phyloP scores from a whole-genome alignment of 2,329 filamentous ascomycete genomes.

The Colletotrichum euphorbiae region DNA sequence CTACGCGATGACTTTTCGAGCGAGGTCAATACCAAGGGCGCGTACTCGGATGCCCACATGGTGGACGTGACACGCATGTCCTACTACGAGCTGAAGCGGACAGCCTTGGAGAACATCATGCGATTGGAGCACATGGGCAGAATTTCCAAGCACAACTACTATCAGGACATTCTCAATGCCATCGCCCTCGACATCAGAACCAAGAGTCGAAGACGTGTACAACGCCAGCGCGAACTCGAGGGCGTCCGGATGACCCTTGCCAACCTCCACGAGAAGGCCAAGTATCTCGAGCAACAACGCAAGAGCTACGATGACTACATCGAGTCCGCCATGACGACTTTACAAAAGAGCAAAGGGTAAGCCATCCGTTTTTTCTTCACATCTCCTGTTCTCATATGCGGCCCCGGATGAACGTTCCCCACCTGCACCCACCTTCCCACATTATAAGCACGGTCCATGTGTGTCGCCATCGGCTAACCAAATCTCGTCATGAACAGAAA shows the following conservation, averaged over 20 bases:
- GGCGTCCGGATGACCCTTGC: constrained; percentile 79
- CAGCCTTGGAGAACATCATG: constrained; percentile 93
- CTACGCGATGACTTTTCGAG: constrained; percentile 83
- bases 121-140: constrained; percentile 87
- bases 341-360: constrained; percentile 95
- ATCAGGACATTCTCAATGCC: constrained; percentile 97
- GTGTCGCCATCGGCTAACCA: constrained; percentile 42
- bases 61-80: constrained; percentile 90
- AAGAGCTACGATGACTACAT: constrained; percentile 99
- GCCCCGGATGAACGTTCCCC: constrained; percentile 14
- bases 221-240: constrained; percentile 91
- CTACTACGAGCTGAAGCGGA: constrained; percentile 93
- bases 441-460: constrained; percentile 38
- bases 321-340: constrained; percentile 95
- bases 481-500: constrained; percentile 64
- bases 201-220: constrained; percentile 92
- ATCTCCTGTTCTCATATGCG: background rate
- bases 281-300: constrained; percentile 92
- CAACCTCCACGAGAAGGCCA: constrained; percentile 86
- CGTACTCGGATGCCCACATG: constrained; percentile 91
- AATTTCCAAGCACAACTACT: constrained; percentile 90
- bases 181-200: constrained; percentile 97
- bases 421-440: constrained; percentile 12
- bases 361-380: constrained; percentile 43
- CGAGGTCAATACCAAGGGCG: constrained; percentile 77